Base-by-base conservation (phyloP, 164 flowering plant genomes). In the Piper betle region DNA sequence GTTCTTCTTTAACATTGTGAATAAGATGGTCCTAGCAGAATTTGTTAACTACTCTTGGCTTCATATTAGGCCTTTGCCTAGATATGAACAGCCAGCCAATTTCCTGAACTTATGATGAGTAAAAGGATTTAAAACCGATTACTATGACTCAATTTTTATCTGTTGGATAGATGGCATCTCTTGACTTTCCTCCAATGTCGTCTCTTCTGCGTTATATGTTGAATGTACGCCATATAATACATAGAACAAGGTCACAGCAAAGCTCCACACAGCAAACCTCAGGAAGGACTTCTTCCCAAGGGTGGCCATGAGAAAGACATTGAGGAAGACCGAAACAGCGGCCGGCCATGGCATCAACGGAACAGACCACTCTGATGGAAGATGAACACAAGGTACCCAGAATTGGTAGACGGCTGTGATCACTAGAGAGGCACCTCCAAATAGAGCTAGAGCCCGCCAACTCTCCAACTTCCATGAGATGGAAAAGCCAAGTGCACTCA, bases 281-380 rank as follows among this genome's bases (percentile, higher is more conserved):
- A 66, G 68, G 74, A 71, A 84, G 5, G 97, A 66, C 25, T 70
- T 62, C 58, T 55, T 65, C 56, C 73, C 74, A 4, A 89, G 68
- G 42, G 88, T 75, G 6, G 77, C 68, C 80, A 87, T 80, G 56
- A 89, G 82, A 73, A 86, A 85, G 10, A 87, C 74, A 62, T 87
- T 89, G 50, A 89, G 85, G 65, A 80, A 85, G 54, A 85, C 72
- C 4, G 97, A 89, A 2, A 74, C 62, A 0, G 88, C 79, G 13
- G 94, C 82, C 0, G 86, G 89, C 97, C 97, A 89, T 58, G 97
- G 97, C 97, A 89, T 89, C 55, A 81, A 62, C 8, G 97, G 91
- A 43, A 86, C 90, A 1, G 78, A 68, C 94, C 91, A 89, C 10
- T 66, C 68, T 0, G 65, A 13, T 0, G 72, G 65, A n/a, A 60